A percentile compares a stretch with the other conserved stretches of the same genome.
phyloP scores from a whole-genome alignment of 2,329 filamentous ascomycete species.

The Monilinia vaccinii-corymbosi region DNA sequence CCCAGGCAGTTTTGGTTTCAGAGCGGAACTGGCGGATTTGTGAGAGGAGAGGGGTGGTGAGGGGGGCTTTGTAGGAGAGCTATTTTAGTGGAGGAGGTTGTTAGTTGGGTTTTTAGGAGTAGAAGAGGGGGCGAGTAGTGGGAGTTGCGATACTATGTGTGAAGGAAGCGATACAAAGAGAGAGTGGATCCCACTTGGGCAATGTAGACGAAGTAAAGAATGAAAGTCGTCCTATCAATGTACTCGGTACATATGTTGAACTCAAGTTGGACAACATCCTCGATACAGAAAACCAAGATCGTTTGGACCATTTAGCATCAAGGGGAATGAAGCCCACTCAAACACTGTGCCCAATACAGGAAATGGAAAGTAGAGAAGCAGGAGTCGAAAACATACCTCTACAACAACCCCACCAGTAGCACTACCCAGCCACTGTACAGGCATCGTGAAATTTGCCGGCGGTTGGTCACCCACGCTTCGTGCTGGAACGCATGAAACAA shows the following conservation, averaged over 20 bases:
- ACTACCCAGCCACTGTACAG: constrained; percentile 60
- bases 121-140: neutral
- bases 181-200: neutral
- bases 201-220: neutral
- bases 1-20: constrained; percentile 53
- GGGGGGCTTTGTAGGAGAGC: constrained; percentile 58
- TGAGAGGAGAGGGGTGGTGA: constrained; percentile 60
- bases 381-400: constrained; percentile 35
- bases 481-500: constrained; percentile 68
- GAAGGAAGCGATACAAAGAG: neutral
- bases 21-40: constrained; percentile 46
- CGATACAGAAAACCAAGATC: neutral
- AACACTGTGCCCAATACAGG: neutral
- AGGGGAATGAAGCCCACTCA: too few species aligned
- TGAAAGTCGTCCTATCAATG: neutral
- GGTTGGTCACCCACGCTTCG: constrained; percentile 54
- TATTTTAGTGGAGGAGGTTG: constrained; percentile 3
- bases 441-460: constrained; percentile 61
- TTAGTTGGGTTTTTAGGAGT: neutral
- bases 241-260: neutral
- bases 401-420: constrained; percentile 67
- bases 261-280: neutral
- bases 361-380: neutral
- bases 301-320: neutral
- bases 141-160: neutral